These are phyloP conservation scores for Alternaria incomplexa DNA, from an alignment of 2,329 filamentous ascomycete species.

Conservation along the genomic window DNA sequence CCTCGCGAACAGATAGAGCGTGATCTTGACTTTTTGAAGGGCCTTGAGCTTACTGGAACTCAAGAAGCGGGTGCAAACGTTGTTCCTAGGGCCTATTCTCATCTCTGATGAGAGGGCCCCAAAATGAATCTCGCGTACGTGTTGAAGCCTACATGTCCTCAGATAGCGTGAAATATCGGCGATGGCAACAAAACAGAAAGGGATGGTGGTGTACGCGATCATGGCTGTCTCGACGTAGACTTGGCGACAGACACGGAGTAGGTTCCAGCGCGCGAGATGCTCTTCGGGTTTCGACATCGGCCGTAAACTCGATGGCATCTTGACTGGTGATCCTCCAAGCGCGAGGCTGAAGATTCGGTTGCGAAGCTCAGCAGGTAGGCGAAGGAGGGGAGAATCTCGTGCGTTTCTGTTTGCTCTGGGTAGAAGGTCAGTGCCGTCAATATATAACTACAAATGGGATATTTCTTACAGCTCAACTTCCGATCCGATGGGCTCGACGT, in stretches of 20 bases:
- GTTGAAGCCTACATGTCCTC: not conserved
- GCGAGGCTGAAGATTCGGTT: not conserved
- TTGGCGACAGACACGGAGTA: not conserved
- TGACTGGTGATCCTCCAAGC: not conserved
- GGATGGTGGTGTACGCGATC: not conserved
- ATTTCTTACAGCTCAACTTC: not conserved
- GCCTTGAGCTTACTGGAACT: not conserved
- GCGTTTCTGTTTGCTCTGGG: not conserved
- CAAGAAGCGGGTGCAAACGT: not conserved
- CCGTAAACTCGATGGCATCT: not conserved
- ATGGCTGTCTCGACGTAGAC: not conserved
- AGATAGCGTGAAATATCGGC: not conserved
- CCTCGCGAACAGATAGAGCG: not conserved
- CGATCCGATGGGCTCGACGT: not conserved
- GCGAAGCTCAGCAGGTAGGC: not conserved
- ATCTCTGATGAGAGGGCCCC: not conserved
- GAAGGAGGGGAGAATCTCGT: not conserved
- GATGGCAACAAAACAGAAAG: not conserved
- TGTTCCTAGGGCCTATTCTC: not conserved
- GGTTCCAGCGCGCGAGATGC: not conserved
- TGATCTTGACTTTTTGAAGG: not conserved
- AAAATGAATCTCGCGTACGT: not conserved
- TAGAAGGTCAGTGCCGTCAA: not conserved
- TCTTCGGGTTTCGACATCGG: not conserved
- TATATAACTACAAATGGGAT: not conserved